phyloP scores from a whole-genome alignment of 306 rosid species.

The Astragalus glycyphyllos region DNA sequence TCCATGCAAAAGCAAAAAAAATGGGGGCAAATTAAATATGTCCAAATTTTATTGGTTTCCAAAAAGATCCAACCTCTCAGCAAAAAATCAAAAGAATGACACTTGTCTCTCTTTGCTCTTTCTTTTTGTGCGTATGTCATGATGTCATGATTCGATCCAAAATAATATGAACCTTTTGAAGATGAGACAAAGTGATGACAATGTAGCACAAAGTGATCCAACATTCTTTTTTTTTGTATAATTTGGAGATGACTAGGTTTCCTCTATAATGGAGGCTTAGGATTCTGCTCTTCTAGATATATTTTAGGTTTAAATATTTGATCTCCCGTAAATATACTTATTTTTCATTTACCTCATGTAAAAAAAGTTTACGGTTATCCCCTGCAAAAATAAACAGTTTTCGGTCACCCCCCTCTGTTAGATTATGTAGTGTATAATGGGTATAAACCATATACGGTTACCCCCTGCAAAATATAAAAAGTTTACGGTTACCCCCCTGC shows the following conservation, averaged over 20 bases:
- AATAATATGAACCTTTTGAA: not conserved
- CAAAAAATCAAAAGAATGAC: not conserved
- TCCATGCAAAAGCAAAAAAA: not conserved
- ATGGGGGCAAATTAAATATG: not conserved
- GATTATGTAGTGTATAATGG: too few relatives aligned
- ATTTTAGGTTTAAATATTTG: too few relatives aligned
- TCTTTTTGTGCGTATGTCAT: not conserved
- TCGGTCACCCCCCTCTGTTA: too few relatives aligned
- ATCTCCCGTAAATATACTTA: too few relatives aligned
- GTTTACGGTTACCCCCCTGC: too few relatives aligned
- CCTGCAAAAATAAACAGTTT: too few relatives aligned
- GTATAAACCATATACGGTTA: too few relatives aligned
- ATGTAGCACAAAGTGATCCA: not conserved
- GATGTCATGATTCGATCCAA: not conserved
- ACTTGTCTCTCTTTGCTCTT: not conserved
- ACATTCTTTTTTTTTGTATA: conserved; percentile 32
- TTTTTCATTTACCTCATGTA: too few relatives aligned
- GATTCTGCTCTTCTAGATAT: conserved; percentile 26
- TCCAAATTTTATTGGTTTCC: not conserved
- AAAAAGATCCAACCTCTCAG: not conserved
- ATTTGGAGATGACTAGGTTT: conserved; percentile 37
- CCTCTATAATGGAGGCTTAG: conserved; percentile 28
- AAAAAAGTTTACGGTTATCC: too few relatives aligned
- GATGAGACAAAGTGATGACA: conserved; percentile 24
- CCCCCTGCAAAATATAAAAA: too few relatives aligned